Conservation (phyloP, 1,139 yeast genomes). For the Zygotorulaspora mrakii region DNA sequence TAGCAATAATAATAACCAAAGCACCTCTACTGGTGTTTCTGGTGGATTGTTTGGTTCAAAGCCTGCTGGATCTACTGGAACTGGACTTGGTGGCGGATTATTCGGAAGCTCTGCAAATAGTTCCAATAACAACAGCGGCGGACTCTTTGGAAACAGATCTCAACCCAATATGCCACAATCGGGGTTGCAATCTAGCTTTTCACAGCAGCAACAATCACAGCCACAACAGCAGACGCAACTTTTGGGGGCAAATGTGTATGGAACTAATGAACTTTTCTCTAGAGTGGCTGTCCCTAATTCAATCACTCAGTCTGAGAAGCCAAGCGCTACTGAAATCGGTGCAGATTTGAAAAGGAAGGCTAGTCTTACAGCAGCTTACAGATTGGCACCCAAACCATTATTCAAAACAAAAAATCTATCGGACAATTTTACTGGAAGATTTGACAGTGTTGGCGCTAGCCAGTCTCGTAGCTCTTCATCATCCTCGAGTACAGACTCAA, state of each 20-base stretch:
- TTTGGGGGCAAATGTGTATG: conserved; percentile 61
- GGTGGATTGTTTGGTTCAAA: conserved; percentile 42
- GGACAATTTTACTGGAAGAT: conserved; percentile 9
- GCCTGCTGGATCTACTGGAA: conserved; percentile 20
- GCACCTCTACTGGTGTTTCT: conserved; percentile 24
- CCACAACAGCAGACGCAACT: too few species aligned
- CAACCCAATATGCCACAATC: conserved; percentile 15
- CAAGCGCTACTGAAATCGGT: conserved; percentile 39
- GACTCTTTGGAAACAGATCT: conserved; percentile 32
- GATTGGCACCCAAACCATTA: conserved; percentile 44
- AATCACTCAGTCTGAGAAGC: conserved; percentile 54
- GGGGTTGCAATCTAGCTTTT: conserved; percentile 10
- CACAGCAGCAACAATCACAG: conserved; percentile 27
- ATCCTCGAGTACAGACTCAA: conserved; percentile 18
- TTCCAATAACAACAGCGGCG: conserved; percentile 22
- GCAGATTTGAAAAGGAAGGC: conserved; percentile 54
- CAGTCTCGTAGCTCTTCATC: conserved; percentile 12
- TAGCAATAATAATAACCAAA: conserved; percentile 13
- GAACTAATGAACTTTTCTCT: conserved; percentile 61
- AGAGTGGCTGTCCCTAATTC: conserved; percentile 33
- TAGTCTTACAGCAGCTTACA: conserved; percentile 59
- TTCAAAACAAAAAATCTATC: conserved; percentile 28
- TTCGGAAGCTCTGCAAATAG: conserved; percentile 22
- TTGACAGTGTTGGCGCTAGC: conserved; percentile 8
- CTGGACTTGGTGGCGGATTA: conserved; percentile 23